Percentiles rank a stretch among this genome's conserved stretches.
Conservation (phyloP, 2,329 filamentous ascomycete genomes). For the Tolypocladium pustulatum region DNA sequence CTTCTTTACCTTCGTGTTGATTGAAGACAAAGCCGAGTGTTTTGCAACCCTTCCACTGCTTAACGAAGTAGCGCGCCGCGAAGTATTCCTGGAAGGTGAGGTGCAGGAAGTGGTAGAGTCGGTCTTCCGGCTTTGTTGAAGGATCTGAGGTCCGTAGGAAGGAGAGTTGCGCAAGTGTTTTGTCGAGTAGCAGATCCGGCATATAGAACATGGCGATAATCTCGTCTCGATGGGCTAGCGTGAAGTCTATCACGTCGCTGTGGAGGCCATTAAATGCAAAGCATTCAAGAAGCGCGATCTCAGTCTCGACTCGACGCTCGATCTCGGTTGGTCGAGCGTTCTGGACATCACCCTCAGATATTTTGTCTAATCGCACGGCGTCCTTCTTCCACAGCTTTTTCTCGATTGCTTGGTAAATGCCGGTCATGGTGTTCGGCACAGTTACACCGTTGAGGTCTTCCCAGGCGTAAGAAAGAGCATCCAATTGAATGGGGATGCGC, state of each 20-base stretch:
- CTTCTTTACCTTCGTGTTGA: too few relatives aligned
- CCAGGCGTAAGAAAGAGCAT: slow-evolving; percentile 31
- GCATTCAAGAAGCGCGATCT: slow-evolving; percentile 15
- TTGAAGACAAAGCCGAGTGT: too few relatives aligned
- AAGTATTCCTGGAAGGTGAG: slow-evolving; percentile 5
- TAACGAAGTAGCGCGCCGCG: too few relatives aligned
- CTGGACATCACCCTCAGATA: too few relatives aligned
- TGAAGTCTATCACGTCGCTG: slow-evolving; percentile 22
- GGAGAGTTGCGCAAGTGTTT: slow-evolving; percentile 18
- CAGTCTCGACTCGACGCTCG: slow-evolving; percentile 10
- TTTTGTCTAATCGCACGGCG: slow-evolving; percentile 15
- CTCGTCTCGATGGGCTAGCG: slow-evolving; percentile 6
- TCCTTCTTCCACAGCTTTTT: slow-evolving; percentile 28
- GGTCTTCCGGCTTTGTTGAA: slow-evolving; percentile 3
- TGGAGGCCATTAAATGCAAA: slow-evolving; percentile 25
- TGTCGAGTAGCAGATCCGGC: too few relatives aligned
- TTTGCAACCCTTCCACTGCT: too few relatives aligned
- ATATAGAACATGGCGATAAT: slow-evolving; percentile 7
- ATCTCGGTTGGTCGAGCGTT: too few relatives aligned
- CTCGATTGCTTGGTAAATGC: slow-evolving; percentile 21
- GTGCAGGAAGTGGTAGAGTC: slow-evolving; percentile 29
- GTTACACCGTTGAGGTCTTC: slow-evolving; percentile 5
- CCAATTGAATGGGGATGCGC: slow-evolving; percentile 32
- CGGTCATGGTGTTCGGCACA: slow-evolving; percentile 24
- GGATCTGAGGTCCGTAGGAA: slow-evolving; percentile 24